phyloP scores from a whole-genome alignment of 345 rosid species.

The Lumnitzera littorea region DNA sequence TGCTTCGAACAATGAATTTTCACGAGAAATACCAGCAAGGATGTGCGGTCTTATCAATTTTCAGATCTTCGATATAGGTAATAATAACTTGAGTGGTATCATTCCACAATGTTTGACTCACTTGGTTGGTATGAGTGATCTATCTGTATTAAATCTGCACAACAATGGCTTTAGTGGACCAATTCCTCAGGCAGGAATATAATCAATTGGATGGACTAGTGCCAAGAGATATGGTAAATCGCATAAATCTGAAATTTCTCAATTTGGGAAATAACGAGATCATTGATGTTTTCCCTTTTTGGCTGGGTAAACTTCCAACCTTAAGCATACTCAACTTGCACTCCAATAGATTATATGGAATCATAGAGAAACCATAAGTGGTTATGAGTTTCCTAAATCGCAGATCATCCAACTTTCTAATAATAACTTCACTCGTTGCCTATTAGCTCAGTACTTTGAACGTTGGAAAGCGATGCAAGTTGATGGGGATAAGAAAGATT shows the following conservation, averaged over 20 bases:
- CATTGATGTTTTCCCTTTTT: conserved; percentile 15
- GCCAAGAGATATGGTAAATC: background rate
- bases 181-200: background rate
- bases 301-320: conserved; percentile 13
- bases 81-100: conserved; percentile 8
- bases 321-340: conserved; percentile 6
- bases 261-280: conserved; percentile 12
- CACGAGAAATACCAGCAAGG: conserved; percentile 4
- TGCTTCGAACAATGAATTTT: conserved; percentile 4
- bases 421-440: conserved; percentile 8
- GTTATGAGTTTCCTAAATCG: conserved; percentile 2
- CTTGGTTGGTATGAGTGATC: background rate
- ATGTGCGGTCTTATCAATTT: conserved; percentile 11
- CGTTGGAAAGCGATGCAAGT: conserved; percentile 21
- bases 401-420: conserved; percentile 12
- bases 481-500: background rate
- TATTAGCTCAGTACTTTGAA: conserved; percentile 10
- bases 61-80: background rate
- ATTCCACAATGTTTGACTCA: conserved; percentile 18
- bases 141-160: conserved; percentile 4
- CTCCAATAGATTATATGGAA: conserved; percentile 6
- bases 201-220: background rate
- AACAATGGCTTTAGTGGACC: background rate
- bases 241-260: background rate
- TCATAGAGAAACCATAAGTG: background rate